Percentiles rank a stretch among this genome's conserved stretches.
Conservation (phyloP, 2,329 filamentous ascomycete genomes). For the Nothophaeocryptopus gaeumannii region DNA sequence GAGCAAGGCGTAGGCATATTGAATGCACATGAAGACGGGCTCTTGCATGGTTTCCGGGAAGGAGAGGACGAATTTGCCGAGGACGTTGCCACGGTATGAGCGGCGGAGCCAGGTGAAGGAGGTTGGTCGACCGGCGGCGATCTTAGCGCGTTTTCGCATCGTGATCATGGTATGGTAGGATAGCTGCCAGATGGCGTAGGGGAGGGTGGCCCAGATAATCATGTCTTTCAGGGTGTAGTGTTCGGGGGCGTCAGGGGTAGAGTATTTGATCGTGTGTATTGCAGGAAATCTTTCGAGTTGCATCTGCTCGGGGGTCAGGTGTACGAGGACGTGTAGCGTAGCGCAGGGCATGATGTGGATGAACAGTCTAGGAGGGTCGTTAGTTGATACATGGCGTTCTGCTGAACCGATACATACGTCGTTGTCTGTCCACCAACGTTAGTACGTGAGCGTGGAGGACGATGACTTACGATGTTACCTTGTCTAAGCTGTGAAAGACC, state of each 20-base stretch:
- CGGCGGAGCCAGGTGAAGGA: slow-evolving; percentile 96
- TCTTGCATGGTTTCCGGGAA: slow-evolving; percentile 77
- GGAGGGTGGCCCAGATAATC: slow-evolving; percentile 90
- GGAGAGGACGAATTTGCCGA: slow-evolving; percentile 79
- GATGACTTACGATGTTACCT: slow-evolving; percentile 70
- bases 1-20: slow-evolving; percentile 83
- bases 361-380: slow-evolving; percentile 61
- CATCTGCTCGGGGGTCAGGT: slow-evolving; percentile 65
- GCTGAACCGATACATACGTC: slow-evolving; percentile 19
- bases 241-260: slow-evolving; percentile 65
- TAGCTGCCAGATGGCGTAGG: slow-evolving; percentile 90
- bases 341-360: slow-evolving; percentile 99
- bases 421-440: slow-evolving; percentile 19
- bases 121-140: slow-evolving; percentile 89
- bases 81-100: slow-evolving; percentile 84
- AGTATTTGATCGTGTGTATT: slow-evolving; percentile 74
- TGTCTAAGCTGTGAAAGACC: slow-evolving; percentile 97
- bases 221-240: slow-evolving; percentile 76
- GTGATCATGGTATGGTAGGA: slow-evolving; percentile 94
- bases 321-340: slow-evolving; percentile 86
- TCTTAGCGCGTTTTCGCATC: slow-evolving; percentile 89
- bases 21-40: slow-evolving; percentile 90
- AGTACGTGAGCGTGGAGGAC: slow-evolving; percentile 9
- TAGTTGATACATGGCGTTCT: slow-evolving; percentile 1
- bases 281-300: slow-evolving; percentile 76